Evolutionary conservation across 805 yeast species (phyloP).

Genomic region (Clavispora vitiphila): DNA sequence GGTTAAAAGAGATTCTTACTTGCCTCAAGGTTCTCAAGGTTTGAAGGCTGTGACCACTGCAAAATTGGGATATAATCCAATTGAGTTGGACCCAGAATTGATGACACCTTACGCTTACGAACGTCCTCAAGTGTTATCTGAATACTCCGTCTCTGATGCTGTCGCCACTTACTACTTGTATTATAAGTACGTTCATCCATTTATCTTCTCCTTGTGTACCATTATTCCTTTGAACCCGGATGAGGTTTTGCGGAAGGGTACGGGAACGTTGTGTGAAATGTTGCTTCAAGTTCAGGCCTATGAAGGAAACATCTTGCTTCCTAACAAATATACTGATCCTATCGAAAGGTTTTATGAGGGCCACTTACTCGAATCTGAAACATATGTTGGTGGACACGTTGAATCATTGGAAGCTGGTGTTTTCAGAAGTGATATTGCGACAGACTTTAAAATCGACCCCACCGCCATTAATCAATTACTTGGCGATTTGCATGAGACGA

Average conservation of each 20-base stretch:
- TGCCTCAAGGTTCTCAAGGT: slow-evolving; percentile 99
- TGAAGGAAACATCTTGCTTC: slow-evolving; percentile 66
- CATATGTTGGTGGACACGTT: slow-evolving; percentile 98
- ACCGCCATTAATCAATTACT: slow-evolving; percentile 76
- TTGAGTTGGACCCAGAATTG: slow-evolving; percentile 93
- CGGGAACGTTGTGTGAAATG: slow-evolving; percentile 99
- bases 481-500: slow-evolving; percentile 65
- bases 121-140: slow-evolving; percentile 86
- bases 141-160: slow-evolving; percentile 98
- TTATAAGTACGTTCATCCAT: slow-evolving; percentile 96
- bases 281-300: slow-evolving; percentile 94
- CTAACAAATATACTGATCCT: slow-evolving; percentile 92
- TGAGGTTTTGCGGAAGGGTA: slow-evolving; percentile 92
- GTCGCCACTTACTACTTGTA: slow-evolving; percentile 96
- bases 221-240: slow-evolving; percentile 96
- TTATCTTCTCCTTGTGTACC: slow-evolving; percentile 90
- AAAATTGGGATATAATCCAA: slow-evolving; percentile 92
- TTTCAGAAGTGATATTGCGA: slow-evolving; percentile 80
- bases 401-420: slow-evolving; percentile 98
- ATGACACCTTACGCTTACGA: slow-evolving; percentile 98
- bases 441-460: slow-evolving; percentile 74
- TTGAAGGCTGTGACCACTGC: slow-evolving; percentile 95
- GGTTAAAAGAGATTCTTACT: slow-evolving; percentile 96
- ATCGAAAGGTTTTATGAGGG: slow-evolving; percentile 94
- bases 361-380: slow-evolving; percentile 88